Conservation (phyloP, 2,329 filamentous ascomycete genomes). For the Ophiostoma sp. region DNA sequence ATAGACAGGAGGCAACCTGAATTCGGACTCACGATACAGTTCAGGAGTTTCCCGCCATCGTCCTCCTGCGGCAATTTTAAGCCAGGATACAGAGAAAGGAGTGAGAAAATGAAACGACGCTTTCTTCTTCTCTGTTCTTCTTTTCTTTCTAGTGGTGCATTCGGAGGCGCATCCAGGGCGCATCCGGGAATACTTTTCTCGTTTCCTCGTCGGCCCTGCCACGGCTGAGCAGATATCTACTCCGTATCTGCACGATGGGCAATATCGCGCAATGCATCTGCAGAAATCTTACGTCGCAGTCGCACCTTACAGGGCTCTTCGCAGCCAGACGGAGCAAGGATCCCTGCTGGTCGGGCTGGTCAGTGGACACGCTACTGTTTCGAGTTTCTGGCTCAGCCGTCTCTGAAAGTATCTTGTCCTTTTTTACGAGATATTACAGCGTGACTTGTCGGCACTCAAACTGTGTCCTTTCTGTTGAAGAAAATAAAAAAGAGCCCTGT, state of each 20-base stretch:
- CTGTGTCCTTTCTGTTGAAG: background rate
- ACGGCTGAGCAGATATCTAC: background rate
- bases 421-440: background rate
- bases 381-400: background rate
- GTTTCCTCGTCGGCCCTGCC: background rate
- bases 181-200: background rate
- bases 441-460: background rate
- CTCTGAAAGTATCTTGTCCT: background rate
- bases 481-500: background rate
- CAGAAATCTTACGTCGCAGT: constrained; percentile 6
- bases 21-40: background rate
- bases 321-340: background rate
- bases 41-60: background rate
- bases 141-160: background rate
- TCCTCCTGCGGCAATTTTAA: background rate
- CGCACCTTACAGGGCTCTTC: background rate
- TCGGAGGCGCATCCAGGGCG: background rate
- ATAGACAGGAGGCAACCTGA: background rate
- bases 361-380: constrained; percentile 14
- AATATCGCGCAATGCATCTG: constrained; percentile 1
- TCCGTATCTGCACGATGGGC: background rate
- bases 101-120: background rate
- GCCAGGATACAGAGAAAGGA: background rate
- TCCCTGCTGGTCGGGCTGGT: background rate
- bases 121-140: background rate